These are phyloP conservation scores for Dioscorea cayenensis DNA, from an alignment of 116 monocot genomes.

Conservation along the genomic window DNA sequence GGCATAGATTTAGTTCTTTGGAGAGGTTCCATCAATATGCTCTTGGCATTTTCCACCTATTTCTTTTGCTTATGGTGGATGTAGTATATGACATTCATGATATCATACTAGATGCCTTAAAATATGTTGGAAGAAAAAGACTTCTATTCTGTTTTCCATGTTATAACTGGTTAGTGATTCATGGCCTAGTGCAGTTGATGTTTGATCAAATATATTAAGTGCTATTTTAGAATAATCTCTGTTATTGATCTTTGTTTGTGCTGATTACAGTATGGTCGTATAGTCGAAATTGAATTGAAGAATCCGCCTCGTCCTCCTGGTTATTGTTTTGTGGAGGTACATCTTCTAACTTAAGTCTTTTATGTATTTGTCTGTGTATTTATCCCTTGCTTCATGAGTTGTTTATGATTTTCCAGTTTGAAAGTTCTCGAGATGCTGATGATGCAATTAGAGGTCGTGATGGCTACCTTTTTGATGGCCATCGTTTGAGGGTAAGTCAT, in stretches of 20 bases:
- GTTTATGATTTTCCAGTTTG: slow-evolving; percentile 51
- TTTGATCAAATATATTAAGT: too few species aligned
- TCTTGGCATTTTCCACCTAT: too few species aligned
- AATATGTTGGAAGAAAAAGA: too few species aligned
- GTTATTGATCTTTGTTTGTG: not conserved
- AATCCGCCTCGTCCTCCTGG: slow-evolving; percentile 56
- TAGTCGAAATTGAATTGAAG: slow-evolving; percentile 50
- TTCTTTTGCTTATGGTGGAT: too few species aligned
- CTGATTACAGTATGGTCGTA: slow-evolving; percentile 42
- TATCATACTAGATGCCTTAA: too few species aligned
- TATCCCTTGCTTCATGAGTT: not conserved
- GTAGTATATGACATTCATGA: too few species aligned
- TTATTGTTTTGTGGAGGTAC: slow-evolving; percentile 61
- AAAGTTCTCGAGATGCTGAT: slow-evolving; percentile 82
- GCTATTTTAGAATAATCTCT: too few species aligned
- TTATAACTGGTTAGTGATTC: too few species aligned
- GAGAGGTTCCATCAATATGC: too few species aligned
- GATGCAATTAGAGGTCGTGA: slow-evolving; percentile 78
- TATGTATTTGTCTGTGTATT: not conserved
- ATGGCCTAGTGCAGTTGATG: too few species aligned
- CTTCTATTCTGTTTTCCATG: too few species aligned
- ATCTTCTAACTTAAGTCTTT: not conserved
- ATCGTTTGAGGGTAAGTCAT: slow-evolving; percentile 52
- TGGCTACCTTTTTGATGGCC: slow-evolving; percentile 89
- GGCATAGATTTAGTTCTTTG: too few species aligned